These are phyloP conservation scores for Tricholoma sp. DNA, from an alignment of 768 basidiomycete genomes.

Conservation along the genomic window DNA sequence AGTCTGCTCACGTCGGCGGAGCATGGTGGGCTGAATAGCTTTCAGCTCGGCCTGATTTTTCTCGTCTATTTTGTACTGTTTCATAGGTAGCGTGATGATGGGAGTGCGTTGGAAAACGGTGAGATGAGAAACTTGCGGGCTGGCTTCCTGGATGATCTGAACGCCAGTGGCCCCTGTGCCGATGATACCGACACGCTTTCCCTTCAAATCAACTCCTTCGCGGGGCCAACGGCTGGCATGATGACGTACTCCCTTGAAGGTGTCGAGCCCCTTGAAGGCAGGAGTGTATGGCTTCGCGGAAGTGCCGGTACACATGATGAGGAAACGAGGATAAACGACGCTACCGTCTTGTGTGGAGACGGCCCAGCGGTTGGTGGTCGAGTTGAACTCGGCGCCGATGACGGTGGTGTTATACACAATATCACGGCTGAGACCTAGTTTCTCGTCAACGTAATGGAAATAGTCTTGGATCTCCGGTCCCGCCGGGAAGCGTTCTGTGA, in stretches of 20 bases:
- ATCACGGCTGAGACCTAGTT: slow-evolving; percentile 10
- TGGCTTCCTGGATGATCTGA: slow-evolving; percentile 11
- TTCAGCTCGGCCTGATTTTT: background rate
- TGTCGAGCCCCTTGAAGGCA: slow-evolving; percentile 7
- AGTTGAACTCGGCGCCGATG: slow-evolving; percentile 9
- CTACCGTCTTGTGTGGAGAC: slow-evolving; percentile 7
- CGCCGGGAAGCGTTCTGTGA: background rate
- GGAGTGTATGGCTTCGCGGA: slow-evolving; percentile 10
- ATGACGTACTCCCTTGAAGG: slow-evolving; percentile 9
- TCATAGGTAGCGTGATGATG: slow-evolving; percentile 6
- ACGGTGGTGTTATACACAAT: slow-evolving; percentile 13
- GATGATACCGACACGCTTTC: slow-evolving; percentile 16
- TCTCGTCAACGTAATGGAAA: slow-evolving; percentile 11
- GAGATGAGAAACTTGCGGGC: slow-evolving; percentile 4
- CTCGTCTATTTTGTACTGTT: background rate
- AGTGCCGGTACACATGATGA: slow-evolving; percentile 11
- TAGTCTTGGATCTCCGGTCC: slow-evolving; percentile 10
- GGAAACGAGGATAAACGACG: slow-evolving; percentile 8
- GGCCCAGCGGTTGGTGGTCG: slow-evolving; percentile 5
- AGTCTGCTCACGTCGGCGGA: background rate
- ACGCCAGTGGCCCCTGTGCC: slow-evolving; percentile 16
- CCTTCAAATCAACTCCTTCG: slow-evolving; percentile 4
- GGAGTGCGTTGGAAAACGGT: slow-evolving; percentile 15
- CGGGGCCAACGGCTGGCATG: slow-evolving; percentile 14
- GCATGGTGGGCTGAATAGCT: background rate